These are phyloP conservation scores for Saccharomyces hybrid DNA, from an alignment of 1,139 yeast species.

Conservation along the genomic window DNA sequence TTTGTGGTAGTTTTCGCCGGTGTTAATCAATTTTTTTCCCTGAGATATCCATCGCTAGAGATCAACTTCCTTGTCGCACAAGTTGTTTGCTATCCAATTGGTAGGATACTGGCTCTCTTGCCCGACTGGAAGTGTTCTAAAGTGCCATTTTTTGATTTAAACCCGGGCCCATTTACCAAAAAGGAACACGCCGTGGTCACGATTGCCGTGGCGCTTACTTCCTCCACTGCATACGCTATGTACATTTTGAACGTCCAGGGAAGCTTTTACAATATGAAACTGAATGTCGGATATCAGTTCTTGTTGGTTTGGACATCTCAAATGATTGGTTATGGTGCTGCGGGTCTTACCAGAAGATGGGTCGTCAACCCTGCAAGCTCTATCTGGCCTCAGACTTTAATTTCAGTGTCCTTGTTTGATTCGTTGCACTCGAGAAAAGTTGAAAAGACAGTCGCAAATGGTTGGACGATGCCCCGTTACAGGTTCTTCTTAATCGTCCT, in stretches of 20 bases:
- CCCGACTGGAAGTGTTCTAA: slow-evolving; percentile 33
- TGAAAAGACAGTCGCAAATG: slow-evolving; percentile 32
- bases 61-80: slow-evolving; percentile 46
- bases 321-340: slow-evolving; percentile 50
- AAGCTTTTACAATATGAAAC: slow-evolving; percentile 38
- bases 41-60: slow-evolving; percentile 41
- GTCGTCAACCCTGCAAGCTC: slow-evolving; percentile 34
- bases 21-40: slow-evolving; percentile 43
- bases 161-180: slow-evolving; percentile 51
- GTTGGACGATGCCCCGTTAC: slow-evolving; percentile 41
- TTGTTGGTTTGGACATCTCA: slow-evolving; percentile 48
- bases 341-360: slow-evolving; percentile 40
- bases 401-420: slow-evolving; percentile 34
- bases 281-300: slow-evolving; percentile 38
- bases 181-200: slow-evolving; percentile 56
- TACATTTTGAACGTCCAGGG: slow-evolving; percentile 51
- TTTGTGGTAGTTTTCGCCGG: slow-evolving; percentile 46
- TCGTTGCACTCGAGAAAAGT: slow-evolving; percentile 31
- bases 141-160: slow-evolving; percentile 31
- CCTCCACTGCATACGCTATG: slow-evolving; percentile 47
- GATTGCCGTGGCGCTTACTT: slow-evolving; percentile 43
- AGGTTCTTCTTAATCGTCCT: slow-evolving; percentile 39
- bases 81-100: slow-evolving; percentile 46
- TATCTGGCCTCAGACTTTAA: slow-evolving; percentile 37
- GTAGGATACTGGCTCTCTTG: slow-evolving; percentile 36